phyloP scores from a whole-genome alignment of 2,329 filamentous ascomycete species.

The Coniochaeta ligniaria region DNA sequence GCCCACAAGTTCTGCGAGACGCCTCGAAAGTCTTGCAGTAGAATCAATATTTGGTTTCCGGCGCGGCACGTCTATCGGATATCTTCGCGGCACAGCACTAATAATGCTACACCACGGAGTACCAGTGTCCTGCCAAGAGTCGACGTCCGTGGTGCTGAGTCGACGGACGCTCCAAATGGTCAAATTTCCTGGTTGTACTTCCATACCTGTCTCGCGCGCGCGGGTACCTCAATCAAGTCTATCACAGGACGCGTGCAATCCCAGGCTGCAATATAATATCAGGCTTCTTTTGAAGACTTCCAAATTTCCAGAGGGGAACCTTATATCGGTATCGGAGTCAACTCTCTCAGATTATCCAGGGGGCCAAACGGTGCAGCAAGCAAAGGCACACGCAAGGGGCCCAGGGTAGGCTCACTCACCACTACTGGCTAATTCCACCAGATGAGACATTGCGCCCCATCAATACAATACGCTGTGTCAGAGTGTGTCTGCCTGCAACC shows the following conservation, averaged over 20 bases:
- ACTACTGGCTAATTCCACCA: neutral
- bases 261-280: neutral
- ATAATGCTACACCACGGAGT: neutral
- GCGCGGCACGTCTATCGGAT: neutral
- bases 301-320: neutral
- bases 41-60: too few species aligned
- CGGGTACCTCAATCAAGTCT: neutral
- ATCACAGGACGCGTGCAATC: neutral
- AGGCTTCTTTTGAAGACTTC: neutral
- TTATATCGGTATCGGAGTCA: too few species aligned
- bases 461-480: neutral
- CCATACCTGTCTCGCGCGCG: neutral
- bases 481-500: neutral
- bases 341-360: too few species aligned
- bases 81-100: neutral
- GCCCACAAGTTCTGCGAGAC: too few species aligned
- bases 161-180: neutral
- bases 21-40: neutral
- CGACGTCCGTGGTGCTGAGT: neutral
- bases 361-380: too few species aligned
- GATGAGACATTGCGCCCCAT: neutral
- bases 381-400: neutral
- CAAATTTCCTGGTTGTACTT: constrained; percentile 2
- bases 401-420: neutral
- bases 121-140: neutral